Percentiles rank a stretch among this genome's conserved stretches.
phyloP scores from a whole-genome alignment of 345 rosid genomes.

The Populus pruinosa region DNA sequence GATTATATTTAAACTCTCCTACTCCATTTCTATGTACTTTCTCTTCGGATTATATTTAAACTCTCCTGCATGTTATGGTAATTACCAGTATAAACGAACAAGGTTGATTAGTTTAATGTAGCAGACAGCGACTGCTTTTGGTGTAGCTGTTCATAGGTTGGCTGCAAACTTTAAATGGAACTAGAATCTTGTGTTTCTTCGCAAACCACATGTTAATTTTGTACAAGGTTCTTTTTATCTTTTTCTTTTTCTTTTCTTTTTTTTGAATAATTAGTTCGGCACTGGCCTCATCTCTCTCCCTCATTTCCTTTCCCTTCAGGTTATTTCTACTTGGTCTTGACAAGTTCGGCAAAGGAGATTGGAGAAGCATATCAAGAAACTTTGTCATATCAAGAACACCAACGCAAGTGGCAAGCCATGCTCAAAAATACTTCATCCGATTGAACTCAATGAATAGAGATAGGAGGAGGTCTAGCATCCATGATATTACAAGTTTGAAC shows the following conservation, averaged over 20 bases:
- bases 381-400: conserved; percentile 88
- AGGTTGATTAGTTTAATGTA: background rate
- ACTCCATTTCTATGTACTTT: background rate
- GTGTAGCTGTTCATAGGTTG: no score
- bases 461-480: conserved; percentile 85
- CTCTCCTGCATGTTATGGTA: background rate
- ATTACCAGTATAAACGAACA: background rate
- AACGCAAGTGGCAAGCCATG: conserved; percentile 95
- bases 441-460: conserved; percentile 83
- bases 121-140: background rate
- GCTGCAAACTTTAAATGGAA: no score
- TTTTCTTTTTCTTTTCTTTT: no score
- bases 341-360: conserved; percentile 95
- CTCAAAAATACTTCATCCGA: conserved; percentile 86
- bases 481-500: conserved; percentile 76
- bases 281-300: background rate
- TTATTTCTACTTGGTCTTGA: conserved; percentile 80
- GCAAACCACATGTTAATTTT: background rate
- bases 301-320: conserved; percentile 35
- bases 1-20: background rate
- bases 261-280: no score
- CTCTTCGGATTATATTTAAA: background rate
- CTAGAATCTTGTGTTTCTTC: background rate
- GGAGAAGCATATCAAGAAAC: conserved; percentile 96
- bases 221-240: no score